phyloP scores from a whole-genome alignment of 164 flowering plant species.

The Umbilicus rupestris region DNA sequence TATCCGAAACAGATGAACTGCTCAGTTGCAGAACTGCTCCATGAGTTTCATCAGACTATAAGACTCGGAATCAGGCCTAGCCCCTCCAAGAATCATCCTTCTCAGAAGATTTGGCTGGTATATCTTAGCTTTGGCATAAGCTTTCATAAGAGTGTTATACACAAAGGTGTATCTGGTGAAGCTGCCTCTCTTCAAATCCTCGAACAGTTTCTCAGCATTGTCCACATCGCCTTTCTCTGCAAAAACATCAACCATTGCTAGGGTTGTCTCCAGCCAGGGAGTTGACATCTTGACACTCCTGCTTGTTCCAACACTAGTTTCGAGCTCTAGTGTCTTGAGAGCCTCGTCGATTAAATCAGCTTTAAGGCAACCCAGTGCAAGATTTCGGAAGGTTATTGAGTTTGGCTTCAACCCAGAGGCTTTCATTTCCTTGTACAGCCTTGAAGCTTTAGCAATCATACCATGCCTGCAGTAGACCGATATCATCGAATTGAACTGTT shows the following conservation, averaged over 20 bases:
- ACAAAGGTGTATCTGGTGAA: slow-evolving; percentile 80
- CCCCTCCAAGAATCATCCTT: slow-evolving; percentile 84
- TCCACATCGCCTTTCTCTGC: slow-evolving; percentile 75
- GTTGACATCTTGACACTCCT: slow-evolving; percentile 47
- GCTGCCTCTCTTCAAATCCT: slow-evolving; percentile 51
- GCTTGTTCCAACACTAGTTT: slow-evolving; percentile 26
- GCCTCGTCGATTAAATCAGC: slow-evolving; percentile 51
- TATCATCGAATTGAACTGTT: slow-evolving; percentile 74
- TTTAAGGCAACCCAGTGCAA: slow-evolving; percentile 76
- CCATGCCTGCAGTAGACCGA: slow-evolving; percentile 73
- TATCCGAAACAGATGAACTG: too few relatives aligned
- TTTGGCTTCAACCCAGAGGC: slow-evolving; percentile 54
- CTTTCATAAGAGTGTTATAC: slow-evolving; percentile 68
- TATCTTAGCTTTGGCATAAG: slow-evolving; percentile 72
- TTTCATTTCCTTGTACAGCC: slow-evolving; percentile 57
- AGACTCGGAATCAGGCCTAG: slow-evolving; percentile 88
- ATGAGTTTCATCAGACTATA: slow-evolving; percentile 68
- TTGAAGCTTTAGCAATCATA: slow-evolving; percentile 46
- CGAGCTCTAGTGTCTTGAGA: slow-evolving; percentile 54
- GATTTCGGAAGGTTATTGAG: slow-evolving; percentile 71
- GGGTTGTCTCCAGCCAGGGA: slow-evolving; percentile 88
- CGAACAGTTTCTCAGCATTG: slow-evolving; percentile 65
- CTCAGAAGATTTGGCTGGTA: slow-evolving; percentile 63
- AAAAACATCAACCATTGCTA: slow-evolving; percentile 52
- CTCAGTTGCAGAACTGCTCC: slow-evolving; percentile 45